phyloP scores from a whole-genome alignment of 2,329 filamentous ascomycete genomes.

The Drechslerella coelobrocha region DNA sequence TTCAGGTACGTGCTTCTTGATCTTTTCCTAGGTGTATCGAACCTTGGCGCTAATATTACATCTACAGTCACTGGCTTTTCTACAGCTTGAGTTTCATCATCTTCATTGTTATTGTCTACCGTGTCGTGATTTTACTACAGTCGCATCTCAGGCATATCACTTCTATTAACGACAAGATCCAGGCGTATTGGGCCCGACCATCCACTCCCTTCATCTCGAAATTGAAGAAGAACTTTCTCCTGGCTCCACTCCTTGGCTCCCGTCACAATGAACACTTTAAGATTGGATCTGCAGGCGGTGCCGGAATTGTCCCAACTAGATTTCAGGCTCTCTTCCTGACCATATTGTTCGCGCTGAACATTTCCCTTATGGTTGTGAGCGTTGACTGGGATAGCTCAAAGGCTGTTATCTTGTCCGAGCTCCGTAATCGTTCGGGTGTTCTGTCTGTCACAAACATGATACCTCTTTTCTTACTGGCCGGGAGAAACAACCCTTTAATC shows the following conservation, averaged over 20 bases:
- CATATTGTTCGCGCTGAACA: conserved; percentile 73
- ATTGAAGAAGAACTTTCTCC: conserved; percentile 71
- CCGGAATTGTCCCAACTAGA: conserved; percentile 79
- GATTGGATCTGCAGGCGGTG: conserved; percentile 71
- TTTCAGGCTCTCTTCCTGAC: conserved; percentile 75
- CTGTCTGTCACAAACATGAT: conserved; percentile 79
- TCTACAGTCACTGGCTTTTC: conserved; percentile 40
- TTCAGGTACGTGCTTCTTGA: conserved; percentile 28
- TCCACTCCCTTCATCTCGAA: conserved; percentile 31
- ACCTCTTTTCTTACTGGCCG: conserved; percentile 75
- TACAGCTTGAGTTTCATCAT: conserved; percentile 21
- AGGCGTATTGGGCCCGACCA: conserved; percentile 39
- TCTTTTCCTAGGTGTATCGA: background rate
- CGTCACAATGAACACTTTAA: conserved; percentile 79
- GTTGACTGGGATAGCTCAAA: conserved; percentile 67
- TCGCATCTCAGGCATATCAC: conserved; percentile 42
- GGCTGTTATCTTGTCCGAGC: conserved; percentile 61
- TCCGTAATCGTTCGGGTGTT: conserved; percentile 73
- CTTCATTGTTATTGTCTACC: conserved; percentile 26
- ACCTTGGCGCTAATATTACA: background rate
- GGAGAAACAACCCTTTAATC: conserved; percentile 80
- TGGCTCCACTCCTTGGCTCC: conserved; percentile 74
- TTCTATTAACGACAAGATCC: conserved; percentile 42
- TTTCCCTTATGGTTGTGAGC: conserved; percentile 75
- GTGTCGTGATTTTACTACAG: conserved; percentile 18